A percentile compares a stretch with the other conserved stretches of the same genome.
Conservation (phyloP, 345 rosid genomes). For the Hibiscus tridactylites region DNA sequence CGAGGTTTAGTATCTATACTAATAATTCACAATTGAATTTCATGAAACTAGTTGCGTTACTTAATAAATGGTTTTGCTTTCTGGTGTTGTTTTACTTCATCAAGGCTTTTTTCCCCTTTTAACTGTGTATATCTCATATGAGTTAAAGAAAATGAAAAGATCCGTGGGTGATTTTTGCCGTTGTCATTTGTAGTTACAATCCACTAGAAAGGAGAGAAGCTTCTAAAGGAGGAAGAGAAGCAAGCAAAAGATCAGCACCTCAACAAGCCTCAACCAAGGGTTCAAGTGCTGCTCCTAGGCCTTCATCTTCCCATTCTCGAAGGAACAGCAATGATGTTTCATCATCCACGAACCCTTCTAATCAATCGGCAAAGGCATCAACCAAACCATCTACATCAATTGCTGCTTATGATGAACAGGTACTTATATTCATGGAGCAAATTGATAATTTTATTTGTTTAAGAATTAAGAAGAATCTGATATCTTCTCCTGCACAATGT, state of each 20-base stretch:
- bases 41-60: background rate
- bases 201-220: constrained; percentile 88
- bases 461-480: constrained; percentile 4
- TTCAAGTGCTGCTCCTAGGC: constrained; percentile 46
- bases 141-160: background rate
- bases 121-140: background rate
- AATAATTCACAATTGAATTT: background rate
- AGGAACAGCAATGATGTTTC: constrained; percentile 34
- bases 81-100: background rate
- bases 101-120: background rate
- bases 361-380: constrained; percentile 43
- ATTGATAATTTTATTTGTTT: background rate
- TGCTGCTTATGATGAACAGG: constrained; percentile 81
- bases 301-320: constrained; percentile 55
- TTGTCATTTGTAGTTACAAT: constrained; percentile 44
- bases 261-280: constrained; percentile 54
- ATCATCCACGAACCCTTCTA: constrained; percentile 37
- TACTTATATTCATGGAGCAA: constrained; percentile 7
- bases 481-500: constrained; percentile 8
- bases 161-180: background rate
- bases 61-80: background rate
- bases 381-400: constrained; percentile 36
- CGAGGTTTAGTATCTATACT: background rate
- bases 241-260: constrained; percentile 51
- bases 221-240: constrained; percentile 87